phyloP scores from a whole-genome alignment of 768 basidiomycete species.

The Amanita pallidorosea region DNA sequence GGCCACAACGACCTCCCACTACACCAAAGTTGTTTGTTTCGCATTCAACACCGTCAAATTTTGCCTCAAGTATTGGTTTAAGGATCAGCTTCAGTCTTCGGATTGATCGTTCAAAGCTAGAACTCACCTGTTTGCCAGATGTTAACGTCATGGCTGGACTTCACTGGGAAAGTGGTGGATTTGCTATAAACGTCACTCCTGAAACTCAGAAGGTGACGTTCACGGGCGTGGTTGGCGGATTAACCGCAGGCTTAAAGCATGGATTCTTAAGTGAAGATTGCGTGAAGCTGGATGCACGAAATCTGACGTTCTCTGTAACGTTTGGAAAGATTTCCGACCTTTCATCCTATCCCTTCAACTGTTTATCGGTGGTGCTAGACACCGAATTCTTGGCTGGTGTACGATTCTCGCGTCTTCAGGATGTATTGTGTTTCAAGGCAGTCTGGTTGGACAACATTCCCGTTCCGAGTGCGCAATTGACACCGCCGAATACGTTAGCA shows the following conservation, averaged over 20 bases:
- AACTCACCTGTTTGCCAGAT: conserved; percentile 82
- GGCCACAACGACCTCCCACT: conserved; percentile 9
- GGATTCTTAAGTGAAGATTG: conserved; percentile 80
- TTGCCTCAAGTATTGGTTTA: conserved; percentile 28
- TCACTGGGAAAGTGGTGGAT: conserved; percentile 92
- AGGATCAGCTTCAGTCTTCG: conserved; percentile 81
- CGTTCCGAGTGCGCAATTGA: conserved; percentile 40
- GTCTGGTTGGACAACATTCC: conserved; percentile 90
- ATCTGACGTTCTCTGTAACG: conserved; percentile 69
- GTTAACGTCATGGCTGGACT: conserved; percentile 86
- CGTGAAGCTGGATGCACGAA: conserved; percentile 68
- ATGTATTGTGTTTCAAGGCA: conserved; percentile 90
- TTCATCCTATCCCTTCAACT: conserved; percentile 27
- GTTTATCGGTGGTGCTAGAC: conserved; percentile 69
- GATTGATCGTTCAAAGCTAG: conserved; percentile 82
- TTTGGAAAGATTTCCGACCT: conserved; percentile 43
- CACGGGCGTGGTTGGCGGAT: conserved; percentile 70
- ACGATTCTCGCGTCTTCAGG: conserved; percentile 79
- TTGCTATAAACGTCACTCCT: conserved; percentile 69
- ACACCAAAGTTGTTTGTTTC: conserved; percentile 7
- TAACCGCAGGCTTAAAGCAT: conserved; percentile 75
- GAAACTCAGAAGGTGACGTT: conserved; percentile 63
- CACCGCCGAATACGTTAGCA: conserved; percentile 14
- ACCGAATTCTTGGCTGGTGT: conserved; percentile 76
- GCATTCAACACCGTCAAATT: conserved; percentile 9